Evolutionary conservation across 169 alveolate species (phyloP), one percentile per base, ranked within the genome.

Genomic region (Babesia caballi): DNA sequence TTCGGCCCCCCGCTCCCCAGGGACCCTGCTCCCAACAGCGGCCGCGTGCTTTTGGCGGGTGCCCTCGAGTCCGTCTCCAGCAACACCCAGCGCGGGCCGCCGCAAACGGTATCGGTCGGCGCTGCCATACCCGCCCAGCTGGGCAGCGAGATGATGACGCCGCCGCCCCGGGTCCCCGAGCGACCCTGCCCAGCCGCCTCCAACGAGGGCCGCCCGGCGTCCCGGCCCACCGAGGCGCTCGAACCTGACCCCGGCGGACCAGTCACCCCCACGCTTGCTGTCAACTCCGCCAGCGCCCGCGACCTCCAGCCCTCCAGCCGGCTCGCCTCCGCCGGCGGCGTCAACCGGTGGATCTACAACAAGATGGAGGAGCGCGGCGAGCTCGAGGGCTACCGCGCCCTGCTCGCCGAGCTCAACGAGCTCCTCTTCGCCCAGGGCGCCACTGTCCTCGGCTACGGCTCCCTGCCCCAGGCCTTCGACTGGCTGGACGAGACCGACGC

Each of bases 401-500:
- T 80, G 25, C 76, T 80, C 2, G 57, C 60, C 33, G 88, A 80
- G 52, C 83, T 80, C n/a, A 57, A 51, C 23, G 27, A 42, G 59
- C 71, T 69, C 21, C 50, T 80, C 42, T 80, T 80, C 60, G 17
- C 83, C 12, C 47, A 40, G 17, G 83, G 78, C 14, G 53, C 42
- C n/a, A 36, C 28, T 6, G 70, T 69, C 28, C 56, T 69, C 30
- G 82, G 82, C 17, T 59, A 51, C 41, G 35, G 66, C 17, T 33
- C 60, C n/a, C 47, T 88, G 44, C 86, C 92, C 25, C 90, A 84
- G 73, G 65, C 66, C 4, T 51, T 87, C 36, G 75, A 74, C n/a
- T 83, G 88, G 92, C 80, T 87, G 33, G 86, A 87, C 49, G 89
- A 83, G 51, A 87, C 82, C 27, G 86, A 63, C 54, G 69, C 57